Evolutionary conservation across 2,329 filamentous ascomycete species (phyloP), one percentile per base, ranked within the genome.

Genomic region (Nemania serpens): DNA sequence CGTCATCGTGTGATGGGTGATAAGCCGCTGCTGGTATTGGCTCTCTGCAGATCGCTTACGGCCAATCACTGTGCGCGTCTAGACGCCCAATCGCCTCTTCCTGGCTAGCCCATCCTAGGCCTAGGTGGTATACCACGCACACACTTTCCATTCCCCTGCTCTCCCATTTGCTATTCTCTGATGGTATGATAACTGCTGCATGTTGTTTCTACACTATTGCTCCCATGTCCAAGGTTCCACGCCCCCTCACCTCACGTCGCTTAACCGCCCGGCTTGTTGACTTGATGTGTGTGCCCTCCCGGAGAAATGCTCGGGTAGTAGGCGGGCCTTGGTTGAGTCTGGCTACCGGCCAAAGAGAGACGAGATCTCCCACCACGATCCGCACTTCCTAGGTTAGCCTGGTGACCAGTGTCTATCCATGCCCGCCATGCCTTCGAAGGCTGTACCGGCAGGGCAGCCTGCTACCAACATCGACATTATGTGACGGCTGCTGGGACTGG

Each of bases 211-310:
- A 7, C 25, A 29, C 25, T 29, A 29, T 7, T 29, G 25, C 39
- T 60, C 57, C 54, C 55, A 20, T 48, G 25, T 41, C 57, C 37
- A 56, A 45, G 50, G 57, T 51, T 59, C 54, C 58, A 62, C 68
- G 64, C 43, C 43, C 63, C 68, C 68, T 67, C 61, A 55, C 62
- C 65, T 65, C 58, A 55, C 62, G 65, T 64, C 71, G 71, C 72
- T 74, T 79, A 79, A 68, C 76, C 77, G 77, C 77, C 75, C 73
- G 70, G 59, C 70, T 59, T 77, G 75, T 71, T 66, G 59, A 69
- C 64, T 59, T 70, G 67, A 61, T 63, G 58, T 62, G 46, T 62
- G 57, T 66, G 63, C 68, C 58, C 61, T 66, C 64, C 55, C 36
- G 52, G 52, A 18, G 49, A 41, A 46, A 55, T 59, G 49, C 37